Conservation (phyloP, 129 eudicot species). For the Solidago caesia region DNA sequence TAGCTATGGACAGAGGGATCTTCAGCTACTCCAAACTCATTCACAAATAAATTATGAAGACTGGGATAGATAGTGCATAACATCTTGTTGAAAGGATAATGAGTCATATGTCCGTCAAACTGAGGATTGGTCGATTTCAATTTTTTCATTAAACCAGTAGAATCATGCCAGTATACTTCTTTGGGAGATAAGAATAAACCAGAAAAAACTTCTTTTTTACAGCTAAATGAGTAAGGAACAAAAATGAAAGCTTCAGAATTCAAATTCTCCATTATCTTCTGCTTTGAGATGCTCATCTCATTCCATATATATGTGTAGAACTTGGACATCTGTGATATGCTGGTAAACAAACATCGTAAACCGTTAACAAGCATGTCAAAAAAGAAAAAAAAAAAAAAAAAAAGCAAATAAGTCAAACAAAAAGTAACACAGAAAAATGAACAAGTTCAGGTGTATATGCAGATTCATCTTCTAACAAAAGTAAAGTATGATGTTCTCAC, state of each 20-base stretch:
- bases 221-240: constrained; percentile 42
- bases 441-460: no score
- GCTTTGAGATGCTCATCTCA: background rate
- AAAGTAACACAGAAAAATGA: no score
- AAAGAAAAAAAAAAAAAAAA: background rate
- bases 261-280: background rate
- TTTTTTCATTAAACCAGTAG: constrained; percentile 43
- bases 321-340: background rate
- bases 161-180: constrained; percentile 81
- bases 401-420: background rate
- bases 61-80: constrained; percentile 50
- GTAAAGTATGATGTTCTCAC: no score
- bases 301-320: constrained; percentile 1
- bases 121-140: constrained; percentile 26
- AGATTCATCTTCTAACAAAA: no score
- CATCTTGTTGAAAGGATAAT: constrained; percentile 34
- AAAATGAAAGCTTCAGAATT: constrained; percentile 2
- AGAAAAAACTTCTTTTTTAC: constrained; percentile 43
- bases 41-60: constrained; percentile 66
- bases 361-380: background rate
- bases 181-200: constrained; percentile 61
- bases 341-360: background rate
- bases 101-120: constrained; percentile 16
- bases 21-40: constrained; percentile 67
- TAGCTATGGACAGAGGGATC: constrained; percentile 50